Conservation (phyloP, 805 yeast species). For the Suhomyces emberorum region DNA sequence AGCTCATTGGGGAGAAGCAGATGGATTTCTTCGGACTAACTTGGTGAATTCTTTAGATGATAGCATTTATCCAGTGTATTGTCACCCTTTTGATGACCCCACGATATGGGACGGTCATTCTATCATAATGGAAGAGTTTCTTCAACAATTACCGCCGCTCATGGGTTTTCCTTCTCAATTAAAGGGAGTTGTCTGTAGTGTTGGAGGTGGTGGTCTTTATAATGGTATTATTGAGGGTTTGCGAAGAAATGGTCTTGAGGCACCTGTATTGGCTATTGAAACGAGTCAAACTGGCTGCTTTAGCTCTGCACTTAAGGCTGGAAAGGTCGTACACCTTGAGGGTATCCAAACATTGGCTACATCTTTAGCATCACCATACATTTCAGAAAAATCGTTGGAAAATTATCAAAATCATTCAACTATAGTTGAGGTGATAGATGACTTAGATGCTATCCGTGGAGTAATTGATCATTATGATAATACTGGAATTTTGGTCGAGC, state of each 20-base stretch:
- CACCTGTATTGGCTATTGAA: conserved; percentile 28
- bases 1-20: conserved; percentile 33
- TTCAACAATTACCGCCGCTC: conserved; percentile 12
- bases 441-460: conserved; percentile 23
- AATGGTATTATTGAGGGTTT: conserved; percentile 27
- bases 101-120: conserved; percentile 31
- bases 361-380: conserved; percentile 28
- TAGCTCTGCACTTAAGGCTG: conserved; percentile 17
- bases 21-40: conserved; percentile 15
- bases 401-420: conserved; percentile 17
- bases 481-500: conserved; percentile 23
- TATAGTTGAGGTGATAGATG: conserved; percentile 18
- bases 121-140: conserved; percentile 22
- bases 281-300: conserved; percentile 25
- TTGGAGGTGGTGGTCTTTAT: conserved; percentile 36
- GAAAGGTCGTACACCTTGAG: conserved; percentile 16
- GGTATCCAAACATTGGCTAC: conserved; percentile 23
- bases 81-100: conserved; percentile 33
- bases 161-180: conserved; percentile 8
- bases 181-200: conserved; percentile 28
- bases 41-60: conserved; percentile 14
- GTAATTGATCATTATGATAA: conserved; percentile 21
- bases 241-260: conserved; percentile 12
- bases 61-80: conserved; percentile 19
- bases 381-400: conserved; percentile 17